Evolutionary conservation across 257 asterid species (phyloP).

Genomic region (Nicotiana attenuata): DNA sequence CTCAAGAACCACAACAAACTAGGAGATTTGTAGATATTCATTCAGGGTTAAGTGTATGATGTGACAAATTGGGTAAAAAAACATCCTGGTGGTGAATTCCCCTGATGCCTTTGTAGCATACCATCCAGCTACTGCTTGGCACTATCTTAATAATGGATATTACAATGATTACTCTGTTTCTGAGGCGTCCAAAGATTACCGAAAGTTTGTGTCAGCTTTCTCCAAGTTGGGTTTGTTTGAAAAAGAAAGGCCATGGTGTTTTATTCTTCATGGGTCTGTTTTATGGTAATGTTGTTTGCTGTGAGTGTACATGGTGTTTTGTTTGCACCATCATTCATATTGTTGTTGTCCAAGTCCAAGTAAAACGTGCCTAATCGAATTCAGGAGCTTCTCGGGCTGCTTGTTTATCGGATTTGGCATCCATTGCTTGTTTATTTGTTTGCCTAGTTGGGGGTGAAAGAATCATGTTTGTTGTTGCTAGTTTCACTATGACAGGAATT

Average conservation of each 20-base stretch:
- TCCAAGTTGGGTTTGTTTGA: conserved; percentile 30
- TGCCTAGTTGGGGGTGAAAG: conserved; percentile 21
- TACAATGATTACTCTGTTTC: conserved; percentile 29
- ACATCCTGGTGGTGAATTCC: conserved; percentile 26
- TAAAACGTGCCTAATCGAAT: background rate
- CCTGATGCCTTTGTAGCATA: conserved; percentile 22
- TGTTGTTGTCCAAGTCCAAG: background rate
- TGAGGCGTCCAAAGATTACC: conserved; percentile 36
- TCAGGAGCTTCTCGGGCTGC: background rate
- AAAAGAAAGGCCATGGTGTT: conserved; percentile 36
- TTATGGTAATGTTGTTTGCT: conserved; percentile 19
- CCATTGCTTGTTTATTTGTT: conserved; percentile 7
- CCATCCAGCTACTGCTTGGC: conserved; percentile 41
- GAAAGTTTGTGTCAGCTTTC: conserved; percentile 20
- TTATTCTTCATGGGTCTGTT: conserved; percentile 19
- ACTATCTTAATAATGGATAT: conserved; percentile 31
- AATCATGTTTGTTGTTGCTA: conserved; percentile 10
- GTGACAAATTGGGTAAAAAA: conserved; percentile 20
- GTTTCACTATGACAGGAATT: conserved; percentile 7
- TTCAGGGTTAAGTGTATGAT: conserved; percentile 25
- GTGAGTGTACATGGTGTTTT: conserved; percentile 20
- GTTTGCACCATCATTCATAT: background rate
- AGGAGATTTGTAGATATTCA: conserved; percentile 15
- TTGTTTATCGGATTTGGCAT: conserved; percentile 13
- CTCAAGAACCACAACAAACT: conserved; percentile 20